Evolutionary conservation across 805 yeast species (phyloP).

Genomic region (Vanderwaltozyma yarrowii): DNA sequence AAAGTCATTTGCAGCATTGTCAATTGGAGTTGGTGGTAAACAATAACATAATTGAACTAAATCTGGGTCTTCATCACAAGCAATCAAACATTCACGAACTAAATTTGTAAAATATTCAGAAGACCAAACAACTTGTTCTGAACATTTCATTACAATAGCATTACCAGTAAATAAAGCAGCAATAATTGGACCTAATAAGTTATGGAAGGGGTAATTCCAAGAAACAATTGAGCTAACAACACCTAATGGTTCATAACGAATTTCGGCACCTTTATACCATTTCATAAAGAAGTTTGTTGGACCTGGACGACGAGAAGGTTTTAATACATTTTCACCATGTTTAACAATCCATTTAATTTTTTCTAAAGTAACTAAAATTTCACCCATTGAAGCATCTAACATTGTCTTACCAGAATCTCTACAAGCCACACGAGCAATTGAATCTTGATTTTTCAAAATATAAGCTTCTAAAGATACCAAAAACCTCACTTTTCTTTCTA

Average conservation of each 20-base stretch:
- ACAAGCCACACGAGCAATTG: conserved; percentile 85
- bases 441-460: conserved; percentile 72
- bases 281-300: conserved; percentile 73
- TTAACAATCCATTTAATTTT: conserved; percentile 82
- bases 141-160: conserved; percentile 83
- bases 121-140: conserved; percentile 95
- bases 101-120: conserved; percentile 67
- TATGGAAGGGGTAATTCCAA: conserved; percentile 98
- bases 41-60: conserved; percentile 83
- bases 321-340: conserved; percentile 67
- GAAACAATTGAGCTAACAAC: conserved; percentile 84
- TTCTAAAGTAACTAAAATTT: conserved; percentile 88
- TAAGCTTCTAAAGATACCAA: conserved; percentile 61
- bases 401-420: conserved; percentile 94
- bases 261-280: conserved; percentile 85
- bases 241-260: conserved; percentile 83
- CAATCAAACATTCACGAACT: conserved; percentile 59
- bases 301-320: conserved; percentile 71
- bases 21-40: conserved; percentile 49
- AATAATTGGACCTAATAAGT: conserved; percentile 82
- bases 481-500: conserved; percentile 59
- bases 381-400: conserved; percentile 95
- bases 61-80: conserved; percentile 68
- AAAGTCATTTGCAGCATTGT: conserved; percentile 59
- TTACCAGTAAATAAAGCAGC: conserved; percentile 89